Evolutionary conservation across 208 protist genomes (phyloP), one percentile per base, ranked within the genome.

Genomic region (Zelonia costaricensis): DNA sequence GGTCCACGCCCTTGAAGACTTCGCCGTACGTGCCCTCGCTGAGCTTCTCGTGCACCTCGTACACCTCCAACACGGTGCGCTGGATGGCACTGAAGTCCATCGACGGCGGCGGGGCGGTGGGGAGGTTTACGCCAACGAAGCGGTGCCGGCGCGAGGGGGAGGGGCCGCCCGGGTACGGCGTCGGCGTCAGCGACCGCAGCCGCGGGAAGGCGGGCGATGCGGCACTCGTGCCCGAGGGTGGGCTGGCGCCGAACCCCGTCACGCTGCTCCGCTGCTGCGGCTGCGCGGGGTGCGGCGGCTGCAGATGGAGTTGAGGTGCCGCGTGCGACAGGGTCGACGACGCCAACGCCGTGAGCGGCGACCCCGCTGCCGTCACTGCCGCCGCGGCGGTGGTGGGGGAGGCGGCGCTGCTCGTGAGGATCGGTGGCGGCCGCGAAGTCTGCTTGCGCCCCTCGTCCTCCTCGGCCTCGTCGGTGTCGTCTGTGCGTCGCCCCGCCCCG

Each of bases 21-120:
- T 97, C 93, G 47, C 98, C 98, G 71, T 98, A 99, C 27, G 96
- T 97, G 38, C 98, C 98, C 62, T 99, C 96, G 67, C 95, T 96
- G 18, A 99, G 85, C 66, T 97, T 95, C 42, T 91, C 69, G 18
- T 82, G 47, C 16, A 90, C 58, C 8, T 71, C 63, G 66, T 97
- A 97, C 49, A 78, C 62, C 12, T 82, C 76, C 56, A 83, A 65
- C 38, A 92, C 74, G 53, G 66, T 76, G 33, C 62, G 69, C 58
- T 85, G 49, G n/a, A 95, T 70, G 10, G 62, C 57, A 42, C 48
- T 62, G 44, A 88, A 89, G 45, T 76, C 61, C 15, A 88, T 57
- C 38, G 72, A 44, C 10, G 66, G 52, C 18, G 66, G 66, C 12
- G 89, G 86, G 18, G 57, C 74, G 13, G 67, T 45, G 4, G 89